Evolutionary conservation across 2,329 filamentous ascomycete species (phyloP).

Genomic region (Xylaria polymorpha): DNA sequence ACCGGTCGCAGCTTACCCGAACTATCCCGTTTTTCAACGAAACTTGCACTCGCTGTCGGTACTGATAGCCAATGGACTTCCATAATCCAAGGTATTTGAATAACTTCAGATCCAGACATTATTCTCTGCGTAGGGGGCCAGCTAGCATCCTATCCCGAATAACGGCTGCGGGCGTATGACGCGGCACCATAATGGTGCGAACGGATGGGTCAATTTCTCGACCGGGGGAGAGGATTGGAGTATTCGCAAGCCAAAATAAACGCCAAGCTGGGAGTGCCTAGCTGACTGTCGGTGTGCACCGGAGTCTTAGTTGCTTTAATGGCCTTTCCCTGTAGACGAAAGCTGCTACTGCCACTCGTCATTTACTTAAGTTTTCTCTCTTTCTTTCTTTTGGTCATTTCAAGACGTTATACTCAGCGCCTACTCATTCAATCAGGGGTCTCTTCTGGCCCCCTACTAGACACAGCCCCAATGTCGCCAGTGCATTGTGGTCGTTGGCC

Average conservation of each 20-base stretch:
- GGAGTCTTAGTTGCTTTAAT: slow-evolving; percentile 9
- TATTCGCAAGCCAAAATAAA: slow-evolving; percentile 12
- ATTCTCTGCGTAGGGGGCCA: background rate
- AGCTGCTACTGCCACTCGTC: slow-evolving; percentile 5
- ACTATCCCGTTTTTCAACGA: slow-evolving; percentile 2
- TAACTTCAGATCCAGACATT: background rate
- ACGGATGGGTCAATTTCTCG: slow-evolving; percentile 1
- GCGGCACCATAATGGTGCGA: background rate
- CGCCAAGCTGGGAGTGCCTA: slow-evolving; percentile 1
- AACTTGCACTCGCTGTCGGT: background rate
- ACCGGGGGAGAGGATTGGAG: background rate
- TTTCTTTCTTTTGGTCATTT: background rate
- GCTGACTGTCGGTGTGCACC: slow-evolving; percentile 9
- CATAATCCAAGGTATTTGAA: background rate
- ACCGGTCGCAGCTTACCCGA: slow-evolving; percentile 5
- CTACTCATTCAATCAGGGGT: slow-evolving; percentile 69
- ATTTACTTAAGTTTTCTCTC: slow-evolving; percentile 10
- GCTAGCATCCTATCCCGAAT: slow-evolving; percentile 3
- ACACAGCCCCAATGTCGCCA: slow-evolving; percentile 71
- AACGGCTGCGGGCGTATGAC: background rate
- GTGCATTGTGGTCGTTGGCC: slow-evolving; percentile 75
- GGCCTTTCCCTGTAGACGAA: slow-evolving; percentile 10
- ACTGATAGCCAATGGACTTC: background rate
- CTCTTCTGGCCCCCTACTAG: slow-evolving; percentile 73
- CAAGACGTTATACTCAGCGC: background rate